phyloP scores from a whole-genome alignment of 2,329 filamentous ascomycete genomes.

The Botryosphaeria dothidea region DNA sequence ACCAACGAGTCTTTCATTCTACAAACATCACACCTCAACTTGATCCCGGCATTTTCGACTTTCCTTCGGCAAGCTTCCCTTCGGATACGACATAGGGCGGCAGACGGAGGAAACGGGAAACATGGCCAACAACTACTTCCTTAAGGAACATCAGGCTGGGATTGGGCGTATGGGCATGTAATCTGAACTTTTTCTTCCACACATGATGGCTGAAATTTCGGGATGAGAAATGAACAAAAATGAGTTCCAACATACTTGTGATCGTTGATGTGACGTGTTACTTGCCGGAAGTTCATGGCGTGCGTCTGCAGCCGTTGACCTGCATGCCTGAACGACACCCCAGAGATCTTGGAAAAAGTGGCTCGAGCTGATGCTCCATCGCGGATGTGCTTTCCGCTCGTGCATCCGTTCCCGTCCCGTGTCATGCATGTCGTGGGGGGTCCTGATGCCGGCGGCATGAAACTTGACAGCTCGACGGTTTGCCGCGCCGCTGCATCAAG shows the following conservation, averaged over 20 bases:
- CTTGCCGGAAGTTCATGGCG: not conserved
- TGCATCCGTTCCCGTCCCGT: not conserved
- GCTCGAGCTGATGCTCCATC: not conserved
- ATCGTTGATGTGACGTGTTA: not conserved
- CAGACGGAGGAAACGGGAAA: not conserved
- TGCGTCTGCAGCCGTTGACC: not conserved
- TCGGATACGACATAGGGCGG: not conserved
- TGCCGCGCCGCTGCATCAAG: not conserved
- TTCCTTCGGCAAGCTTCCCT: not conserved
- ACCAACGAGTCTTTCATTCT: constrained; percentile 1
- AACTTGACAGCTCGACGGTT: too few relatives aligned
- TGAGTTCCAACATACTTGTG: not conserved
- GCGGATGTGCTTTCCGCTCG: not conserved
- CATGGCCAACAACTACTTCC: not conserved
- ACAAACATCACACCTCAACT: not conserved
- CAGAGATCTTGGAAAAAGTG: not conserved
- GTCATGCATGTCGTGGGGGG: not conserved
- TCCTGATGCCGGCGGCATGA: not conserved
- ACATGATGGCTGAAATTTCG: not conserved
- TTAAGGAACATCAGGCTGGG: not conserved
- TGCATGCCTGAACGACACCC: not conserved
- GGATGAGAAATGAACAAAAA: not conserved
- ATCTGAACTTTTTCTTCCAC: not conserved
- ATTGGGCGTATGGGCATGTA: not conserved
- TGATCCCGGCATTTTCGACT: not conserved